These are phyloP conservation scores for Coniochaeta prunicola DNA, from an alignment of 2,329 filamentous ascomycete genomes.

Conservation along the genomic window DNA sequence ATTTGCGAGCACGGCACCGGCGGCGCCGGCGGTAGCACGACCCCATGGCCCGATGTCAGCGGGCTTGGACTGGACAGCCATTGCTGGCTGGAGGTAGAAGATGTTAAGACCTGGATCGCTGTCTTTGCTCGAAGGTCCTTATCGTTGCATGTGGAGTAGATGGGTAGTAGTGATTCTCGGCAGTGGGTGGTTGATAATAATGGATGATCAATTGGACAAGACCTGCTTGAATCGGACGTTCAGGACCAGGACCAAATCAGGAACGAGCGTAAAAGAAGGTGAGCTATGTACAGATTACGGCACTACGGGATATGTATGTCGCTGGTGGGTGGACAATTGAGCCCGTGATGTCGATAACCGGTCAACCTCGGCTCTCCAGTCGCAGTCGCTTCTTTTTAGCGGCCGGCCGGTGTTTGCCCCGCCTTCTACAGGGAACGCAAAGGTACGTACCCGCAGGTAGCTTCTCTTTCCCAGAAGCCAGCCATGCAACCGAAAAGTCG, in stretches of 20 bases:
- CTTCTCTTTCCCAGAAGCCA: background rate
- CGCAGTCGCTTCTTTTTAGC: background rate
- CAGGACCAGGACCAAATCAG: background rate
- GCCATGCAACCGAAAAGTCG: background rate
- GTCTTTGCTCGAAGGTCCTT: background rate
- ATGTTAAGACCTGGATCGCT: background rate
- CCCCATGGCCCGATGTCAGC: conserved; percentile 81
- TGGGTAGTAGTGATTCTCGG: background rate
- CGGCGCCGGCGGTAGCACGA: conserved; percentile 82
- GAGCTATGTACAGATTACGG: background rate
- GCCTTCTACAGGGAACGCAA: background rate
- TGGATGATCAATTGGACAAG: background rate
- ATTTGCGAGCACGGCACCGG: conserved; percentile 90
- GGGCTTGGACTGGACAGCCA: conserved; percentile 57
- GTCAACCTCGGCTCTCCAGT: conserved; percentile 13
- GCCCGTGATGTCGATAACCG: conserved; percentile 15
- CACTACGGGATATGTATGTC: background rate
- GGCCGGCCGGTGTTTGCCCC: background rate
- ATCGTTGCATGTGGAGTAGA: background rate
- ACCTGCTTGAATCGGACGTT: background rate
- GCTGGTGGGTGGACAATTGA: background rate
- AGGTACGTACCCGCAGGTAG: background rate
- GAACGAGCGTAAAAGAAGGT: background rate
- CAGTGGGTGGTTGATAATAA: background rate
- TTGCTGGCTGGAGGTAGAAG: conserved; percentile 14